Evolutionary conservation across 2,329 filamentous ascomycete species (phyloP).

Genomic region (Aspergillus sp.): DNA sequence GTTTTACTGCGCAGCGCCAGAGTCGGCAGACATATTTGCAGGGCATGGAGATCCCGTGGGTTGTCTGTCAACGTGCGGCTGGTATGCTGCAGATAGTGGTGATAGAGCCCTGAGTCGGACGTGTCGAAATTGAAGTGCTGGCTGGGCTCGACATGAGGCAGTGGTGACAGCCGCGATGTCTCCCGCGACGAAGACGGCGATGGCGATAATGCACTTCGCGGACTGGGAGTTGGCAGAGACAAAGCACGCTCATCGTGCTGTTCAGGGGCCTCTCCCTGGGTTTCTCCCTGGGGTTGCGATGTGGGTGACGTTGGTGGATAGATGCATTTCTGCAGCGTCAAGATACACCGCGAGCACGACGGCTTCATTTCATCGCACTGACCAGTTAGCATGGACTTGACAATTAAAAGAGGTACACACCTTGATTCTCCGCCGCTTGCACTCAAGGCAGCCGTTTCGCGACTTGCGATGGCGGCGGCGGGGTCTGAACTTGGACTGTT

Average conservation of each 20-base stretch:
- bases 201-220: background rate
- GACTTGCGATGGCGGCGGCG: constrained; percentile 3
- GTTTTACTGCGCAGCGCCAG: background rate
- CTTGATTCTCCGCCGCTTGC: constrained; percentile 3
- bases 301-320: background rate
- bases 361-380: constrained; percentile 3
- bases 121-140: background rate
- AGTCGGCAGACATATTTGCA: constrained; percentile 1
- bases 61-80: background rate
- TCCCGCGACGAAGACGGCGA: background rate
- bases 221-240: background rate
- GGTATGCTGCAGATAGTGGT: constrained; percentile 1
- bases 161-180: background rate
- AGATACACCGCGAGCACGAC: constrained; percentile 2
- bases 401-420: background rate
- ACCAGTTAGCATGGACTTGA: background rate
- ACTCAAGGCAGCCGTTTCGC: background rate
- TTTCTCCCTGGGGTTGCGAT: background rate
- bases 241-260: background rate
- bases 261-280: background rate
- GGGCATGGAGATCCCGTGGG: background rate
- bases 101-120: background rate
- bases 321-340: background rate
- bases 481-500: background rate
- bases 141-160: background rate